These are phyloP conservation scores for Clitopilus hobsonii DNA, from an alignment of 768 basidiomycete genomes.

Conservation along the genomic window DNA sequence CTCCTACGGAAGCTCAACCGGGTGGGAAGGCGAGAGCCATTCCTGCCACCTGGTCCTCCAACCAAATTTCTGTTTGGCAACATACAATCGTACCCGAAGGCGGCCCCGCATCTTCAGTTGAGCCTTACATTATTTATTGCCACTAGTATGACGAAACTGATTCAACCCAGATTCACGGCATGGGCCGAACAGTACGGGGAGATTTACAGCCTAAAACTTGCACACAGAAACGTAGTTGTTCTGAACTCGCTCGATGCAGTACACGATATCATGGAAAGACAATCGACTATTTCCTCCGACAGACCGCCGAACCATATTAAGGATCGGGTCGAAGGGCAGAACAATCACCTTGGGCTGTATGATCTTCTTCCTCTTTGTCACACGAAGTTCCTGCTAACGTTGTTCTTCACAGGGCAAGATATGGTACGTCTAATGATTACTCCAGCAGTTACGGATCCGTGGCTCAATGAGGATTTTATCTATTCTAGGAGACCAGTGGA, in stretches of 20 bases:
- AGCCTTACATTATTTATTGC: too few relatives aligned
- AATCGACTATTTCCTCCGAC: not conserved
- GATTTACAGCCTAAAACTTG: constrained; percentile 21
- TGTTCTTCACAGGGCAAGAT: not conserved
- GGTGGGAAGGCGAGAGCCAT: not conserved
- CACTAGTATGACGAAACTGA: too few relatives aligned
- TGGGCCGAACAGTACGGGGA: constrained; percentile 24
- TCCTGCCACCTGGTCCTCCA: not conserved
- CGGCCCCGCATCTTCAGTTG: not conserved
- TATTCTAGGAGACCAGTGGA: too few relatives aligned
- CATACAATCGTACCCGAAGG: not conserved
- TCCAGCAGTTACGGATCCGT: too few relatives aligned
- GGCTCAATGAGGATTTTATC: too few relatives aligned
- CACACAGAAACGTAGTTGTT: constrained; percentile 18
- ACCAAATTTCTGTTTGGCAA: not conserved
- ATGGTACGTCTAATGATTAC: too few relatives aligned
- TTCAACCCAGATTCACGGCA: constrained; percentile 13
- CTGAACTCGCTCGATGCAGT: constrained; percentile 15
- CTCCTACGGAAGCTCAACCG: not conserved
- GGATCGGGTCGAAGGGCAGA: not conserved
- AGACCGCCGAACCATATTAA: not conserved
- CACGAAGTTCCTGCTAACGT: not conserved
- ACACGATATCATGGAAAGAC: constrained; percentile 16
- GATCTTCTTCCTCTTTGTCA: not conserved
- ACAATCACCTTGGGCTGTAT: not conserved